These are phyloP conservation scores for Leptoxyphium fumago DNA, from an alignment of 2,329 filamentous ascomycete species.

Conservation along the genomic window DNA sequence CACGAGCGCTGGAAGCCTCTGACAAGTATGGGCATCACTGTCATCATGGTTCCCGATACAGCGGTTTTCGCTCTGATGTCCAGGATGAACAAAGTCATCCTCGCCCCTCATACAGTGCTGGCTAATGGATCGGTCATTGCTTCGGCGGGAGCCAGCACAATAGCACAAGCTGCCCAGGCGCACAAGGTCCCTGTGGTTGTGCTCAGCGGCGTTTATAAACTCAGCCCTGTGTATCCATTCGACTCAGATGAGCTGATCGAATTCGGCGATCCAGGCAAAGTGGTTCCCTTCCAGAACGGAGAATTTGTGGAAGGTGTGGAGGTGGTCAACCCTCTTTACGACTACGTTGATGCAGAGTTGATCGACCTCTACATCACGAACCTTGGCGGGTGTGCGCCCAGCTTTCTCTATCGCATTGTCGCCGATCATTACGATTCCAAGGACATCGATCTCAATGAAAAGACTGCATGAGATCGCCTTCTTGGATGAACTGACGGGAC, in stretches of 20 bases:
- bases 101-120: constrained; percentile 74
- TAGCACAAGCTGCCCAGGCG: constrained; percentile 71
- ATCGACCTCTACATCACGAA: constrained; percentile 80
- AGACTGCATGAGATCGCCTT: not conserved
- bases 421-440: constrained; percentile 62
- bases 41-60: constrained; percentile 72
- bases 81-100: constrained; percentile 84
- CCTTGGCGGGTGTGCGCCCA: constrained; percentile 54
- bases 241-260: constrained; percentile 72
- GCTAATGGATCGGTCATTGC: constrained; percentile 79
- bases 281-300: constrained; percentile 66
- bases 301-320: constrained; percentile 63
- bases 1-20: constrained; percentile 59
- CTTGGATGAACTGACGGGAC: not conserved
- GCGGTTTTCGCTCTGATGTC: constrained; percentile 91
- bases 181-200: constrained; percentile 77
- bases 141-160: constrained; percentile 66
- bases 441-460: constrained; percentile 40
- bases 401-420: constrained; percentile 59
- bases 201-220: constrained; percentile 81
- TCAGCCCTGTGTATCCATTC: constrained; percentile 79
- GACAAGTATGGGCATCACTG: constrained; percentile 59
- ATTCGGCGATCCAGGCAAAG: constrained; percentile 65
- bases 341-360: constrained; percentile 64
- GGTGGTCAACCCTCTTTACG: constrained; percentile 64